Evolutionary conservation across 2,329 filamentous ascomycete species (phyloP).

Genomic region (Phaeosphaeriaceae sp.): DNA sequence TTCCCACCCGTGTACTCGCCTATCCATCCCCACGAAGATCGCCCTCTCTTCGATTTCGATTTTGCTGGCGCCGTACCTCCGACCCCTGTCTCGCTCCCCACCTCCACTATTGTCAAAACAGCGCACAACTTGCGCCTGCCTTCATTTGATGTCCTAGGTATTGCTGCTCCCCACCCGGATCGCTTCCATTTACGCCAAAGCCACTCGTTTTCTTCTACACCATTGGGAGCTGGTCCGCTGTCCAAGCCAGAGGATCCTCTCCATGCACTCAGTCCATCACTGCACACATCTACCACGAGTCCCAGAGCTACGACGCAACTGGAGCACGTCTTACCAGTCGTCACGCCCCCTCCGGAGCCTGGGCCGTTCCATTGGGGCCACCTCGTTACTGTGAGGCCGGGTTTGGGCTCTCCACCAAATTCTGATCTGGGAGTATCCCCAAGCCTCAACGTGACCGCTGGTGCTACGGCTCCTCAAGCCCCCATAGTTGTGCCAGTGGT

Average conservation of each 20-base stretch:
- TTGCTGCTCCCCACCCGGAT: constrained; percentile 56
- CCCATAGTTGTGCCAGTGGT: constrained; percentile 35
- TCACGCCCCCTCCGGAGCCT: constrained; percentile 55
- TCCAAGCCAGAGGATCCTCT: constrained; percentile 50
- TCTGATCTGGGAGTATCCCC: constrained; percentile 47
- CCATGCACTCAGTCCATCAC: constrained; percentile 46
- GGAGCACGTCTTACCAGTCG: constrained; percentile 48
- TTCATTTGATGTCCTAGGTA: constrained; percentile 60
- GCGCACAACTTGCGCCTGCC: constrained; percentile 57
- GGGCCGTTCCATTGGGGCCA: constrained; percentile 50
- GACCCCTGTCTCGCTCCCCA: constrained; percentile 37
- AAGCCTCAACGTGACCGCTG: constrained; percentile 28
- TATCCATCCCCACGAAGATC: constrained; percentile 23
- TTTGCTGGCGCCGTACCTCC: constrained; percentile 38
- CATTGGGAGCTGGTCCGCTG: constrained; percentile 45
- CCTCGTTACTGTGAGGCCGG: constrained; percentile 44
- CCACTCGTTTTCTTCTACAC: constrained; percentile 32
- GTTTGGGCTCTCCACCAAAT: constrained; percentile 49
- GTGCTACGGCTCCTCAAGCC: constrained; percentile 28
- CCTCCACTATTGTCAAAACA: constrained; percentile 38
- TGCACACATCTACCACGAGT: constrained; percentile 23
- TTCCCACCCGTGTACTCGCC: constrained; percentile 37
- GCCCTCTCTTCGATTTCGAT: constrained; percentile 33
- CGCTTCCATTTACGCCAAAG: constrained; percentile 35
- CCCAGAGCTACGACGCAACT: constrained; percentile 26